Conservation (phyloP, 129 eudicot genomes). For the Oenanthe sinensis region DNA sequence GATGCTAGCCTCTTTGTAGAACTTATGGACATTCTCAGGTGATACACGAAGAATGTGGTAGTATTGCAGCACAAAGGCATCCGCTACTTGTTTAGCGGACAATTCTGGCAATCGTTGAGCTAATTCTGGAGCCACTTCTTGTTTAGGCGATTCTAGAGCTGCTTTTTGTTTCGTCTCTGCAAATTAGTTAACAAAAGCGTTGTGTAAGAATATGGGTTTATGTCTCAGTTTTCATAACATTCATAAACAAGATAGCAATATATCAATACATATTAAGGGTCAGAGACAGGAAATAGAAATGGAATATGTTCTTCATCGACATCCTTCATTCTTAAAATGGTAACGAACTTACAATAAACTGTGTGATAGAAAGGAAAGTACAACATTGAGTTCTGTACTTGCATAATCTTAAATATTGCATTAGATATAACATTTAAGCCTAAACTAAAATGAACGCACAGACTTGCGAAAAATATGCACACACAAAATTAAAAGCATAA, state of each 20-base stretch:
- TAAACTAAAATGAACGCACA: background rate
- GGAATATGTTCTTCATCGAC: background rate
- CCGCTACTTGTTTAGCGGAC: background rate
- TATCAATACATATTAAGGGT: background rate
- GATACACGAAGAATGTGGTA: background rate
- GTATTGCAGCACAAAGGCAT: background rate
- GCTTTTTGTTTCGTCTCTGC: background rate
- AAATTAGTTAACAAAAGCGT: background rate
- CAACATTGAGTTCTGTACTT: background rate
- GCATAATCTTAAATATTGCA: background rate
- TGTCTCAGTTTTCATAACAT: background rate
- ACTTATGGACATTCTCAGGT: background rate
- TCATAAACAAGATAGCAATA: background rate
- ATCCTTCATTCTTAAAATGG: background rate
- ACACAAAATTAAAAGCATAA: background rate
- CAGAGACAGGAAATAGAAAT: background rate
- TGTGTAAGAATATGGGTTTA: background rate
- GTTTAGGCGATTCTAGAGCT: background rate
- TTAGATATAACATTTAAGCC: background rate
- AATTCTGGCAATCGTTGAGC: background rate
- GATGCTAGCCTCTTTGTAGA: constrained; percentile 5
- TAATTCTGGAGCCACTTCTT: background rate
- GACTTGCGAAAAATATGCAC: background rate
- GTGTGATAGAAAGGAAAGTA: background rate
- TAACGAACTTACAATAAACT: background rate